These are phyloP conservation scores for Monotropa hypopitys DNA, from an alignment of 179 eudicot species.

Conservation along the genomic window DNA sequence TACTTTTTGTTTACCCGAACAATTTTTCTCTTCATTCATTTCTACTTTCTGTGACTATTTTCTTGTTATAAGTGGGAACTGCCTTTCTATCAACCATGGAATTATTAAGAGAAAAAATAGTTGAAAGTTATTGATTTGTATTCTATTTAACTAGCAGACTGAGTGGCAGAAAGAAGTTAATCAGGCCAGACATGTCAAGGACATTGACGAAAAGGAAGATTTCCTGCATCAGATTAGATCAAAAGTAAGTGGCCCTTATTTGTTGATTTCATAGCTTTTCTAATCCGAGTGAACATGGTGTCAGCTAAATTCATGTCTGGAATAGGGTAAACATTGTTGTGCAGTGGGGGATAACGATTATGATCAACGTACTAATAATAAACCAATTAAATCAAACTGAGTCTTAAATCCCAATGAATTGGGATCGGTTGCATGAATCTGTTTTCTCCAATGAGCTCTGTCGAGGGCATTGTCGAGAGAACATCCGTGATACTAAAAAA, in stretches of 20 bases:
- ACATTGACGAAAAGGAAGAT: slow-evolving; percentile 49
- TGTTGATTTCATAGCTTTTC: slow-evolving; percentile 1
- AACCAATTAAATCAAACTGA: not conserved
- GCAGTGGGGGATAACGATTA: not conserved
- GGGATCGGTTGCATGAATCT: too few species aligned
- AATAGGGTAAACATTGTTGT: not conserved
- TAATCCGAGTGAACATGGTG: not conserved
- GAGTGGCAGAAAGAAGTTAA: slow-evolving; percentile 25
- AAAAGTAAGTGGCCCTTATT: slow-evolving; percentile 39
- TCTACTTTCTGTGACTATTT: not conserved
- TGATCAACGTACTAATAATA: too few species aligned
- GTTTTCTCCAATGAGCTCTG: too few species aligned
- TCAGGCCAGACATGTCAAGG: slow-evolving; percentile 21
- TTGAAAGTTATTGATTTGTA: not conserved
- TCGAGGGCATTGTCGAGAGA: too few species aligned
- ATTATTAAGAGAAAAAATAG: not conserved
- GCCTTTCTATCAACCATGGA: not conserved
- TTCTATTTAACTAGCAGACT: slow-evolving; percentile 24
- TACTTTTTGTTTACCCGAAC: not conserved
- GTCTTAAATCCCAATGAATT: too few species aligned
- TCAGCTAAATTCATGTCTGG: not conserved
- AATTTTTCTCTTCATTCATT: not conserved
- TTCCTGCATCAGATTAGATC: slow-evolving; percentile 69
- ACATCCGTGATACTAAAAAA: too few species aligned
- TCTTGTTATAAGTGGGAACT: not conserved